These are phyloP conservation scores for Nicotiana attenuata DNA, from an alignment of 257 asterid genomes.

Conservation along the genomic window DNA sequence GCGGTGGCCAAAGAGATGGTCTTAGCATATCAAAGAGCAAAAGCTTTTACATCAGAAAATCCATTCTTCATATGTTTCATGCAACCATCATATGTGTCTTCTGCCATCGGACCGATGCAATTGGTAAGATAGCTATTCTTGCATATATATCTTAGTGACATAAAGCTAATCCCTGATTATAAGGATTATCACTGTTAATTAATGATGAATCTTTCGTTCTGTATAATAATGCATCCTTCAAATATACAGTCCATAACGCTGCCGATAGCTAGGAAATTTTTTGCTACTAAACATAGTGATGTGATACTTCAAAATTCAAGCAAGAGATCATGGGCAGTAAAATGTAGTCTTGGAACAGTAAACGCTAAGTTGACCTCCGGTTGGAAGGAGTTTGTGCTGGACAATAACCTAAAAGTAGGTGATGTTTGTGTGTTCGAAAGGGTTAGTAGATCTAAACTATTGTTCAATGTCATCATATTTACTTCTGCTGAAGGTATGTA, in stretches of 20 bases:
- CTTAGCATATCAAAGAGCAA: slow-evolving; percentile 8
- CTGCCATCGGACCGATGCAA: not conserved
- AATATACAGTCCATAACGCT: not conserved
- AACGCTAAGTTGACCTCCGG: not conserved
- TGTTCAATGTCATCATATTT: not conserved
- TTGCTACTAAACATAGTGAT: not conserved
- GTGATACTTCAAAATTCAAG: not conserved
- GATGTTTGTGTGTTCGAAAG: slow-evolving; percentile 9
- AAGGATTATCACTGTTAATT: too few relatives aligned
- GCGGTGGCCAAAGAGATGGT: not conserved
- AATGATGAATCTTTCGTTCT: not conserved
- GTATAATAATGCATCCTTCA: not conserved
- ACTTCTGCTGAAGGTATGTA: not conserved
- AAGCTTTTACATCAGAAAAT: not conserved
- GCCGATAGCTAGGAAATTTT: not conserved
- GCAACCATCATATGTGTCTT: slow-evolving; percentile 11
- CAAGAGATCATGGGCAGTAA: not conserved
- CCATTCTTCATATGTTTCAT: slow-evolving; percentile 7
- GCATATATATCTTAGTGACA: too few relatives aligned
- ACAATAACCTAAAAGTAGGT: not conserved
- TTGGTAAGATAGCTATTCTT: not conserved
- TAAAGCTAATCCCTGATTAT: not conserved
- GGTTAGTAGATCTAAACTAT: not conserved
- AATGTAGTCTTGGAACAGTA: not conserved
- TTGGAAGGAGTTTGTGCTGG: not conserved